phyloP scores from a whole-genome alignment of 1,284 basidiomycete genomes.

The Trametes pubescens region DNA sequence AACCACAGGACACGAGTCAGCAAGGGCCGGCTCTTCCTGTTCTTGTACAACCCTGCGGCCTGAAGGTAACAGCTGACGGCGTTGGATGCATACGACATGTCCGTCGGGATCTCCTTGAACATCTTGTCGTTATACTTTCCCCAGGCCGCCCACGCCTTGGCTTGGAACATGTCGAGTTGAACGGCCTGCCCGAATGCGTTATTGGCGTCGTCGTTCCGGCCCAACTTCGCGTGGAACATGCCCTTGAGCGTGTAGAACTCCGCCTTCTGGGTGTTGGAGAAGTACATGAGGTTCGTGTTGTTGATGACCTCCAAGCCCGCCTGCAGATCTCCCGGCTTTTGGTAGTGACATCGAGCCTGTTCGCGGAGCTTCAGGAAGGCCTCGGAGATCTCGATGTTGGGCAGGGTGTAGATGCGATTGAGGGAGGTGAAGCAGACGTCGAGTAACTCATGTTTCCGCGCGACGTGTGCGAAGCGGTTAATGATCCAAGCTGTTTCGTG shows the following conservation, averaged over 20 bases:
- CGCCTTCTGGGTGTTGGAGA: constrained; percentile 93
- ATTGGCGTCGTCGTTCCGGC: constrained; percentile 91
- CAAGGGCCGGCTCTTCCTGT: constrained; percentile 90
- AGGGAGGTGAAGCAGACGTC: constrained; percentile 96
- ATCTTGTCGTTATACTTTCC: constrained; percentile 93
- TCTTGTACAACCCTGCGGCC: constrained; percentile 97
- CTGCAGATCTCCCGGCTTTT: constrained; percentile 92
- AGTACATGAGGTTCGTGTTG: constrained; percentile 99
- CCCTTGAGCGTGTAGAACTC: constrained; percentile 99
- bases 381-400: constrained; percentile 99
- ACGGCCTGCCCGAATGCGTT: constrained; percentile 94
- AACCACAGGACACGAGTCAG: constrained; percentile 96
- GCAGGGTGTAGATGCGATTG: constrained; percentile 98
- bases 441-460: constrained; percentile 94
- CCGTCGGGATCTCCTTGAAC: constrained; percentile 85
- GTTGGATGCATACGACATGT: constrained; percentile 83
- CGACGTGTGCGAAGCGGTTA: constrained; percentile 99
- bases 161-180: constrained; percentile 93
- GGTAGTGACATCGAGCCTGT: constrained; percentile 99
- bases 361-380: constrained; percentile 99
- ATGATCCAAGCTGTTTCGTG: constrained; percentile 99
- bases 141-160: constrained; percentile 99
- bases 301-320: constrained; percentile 98
- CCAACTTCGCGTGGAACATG: constrained; percentile 95
- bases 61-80: constrained; percentile 99